Base-by-base conservation (phyloP, 2,329 filamentous ascomycete genomes). In the Fusarium dimerum region DNA sequence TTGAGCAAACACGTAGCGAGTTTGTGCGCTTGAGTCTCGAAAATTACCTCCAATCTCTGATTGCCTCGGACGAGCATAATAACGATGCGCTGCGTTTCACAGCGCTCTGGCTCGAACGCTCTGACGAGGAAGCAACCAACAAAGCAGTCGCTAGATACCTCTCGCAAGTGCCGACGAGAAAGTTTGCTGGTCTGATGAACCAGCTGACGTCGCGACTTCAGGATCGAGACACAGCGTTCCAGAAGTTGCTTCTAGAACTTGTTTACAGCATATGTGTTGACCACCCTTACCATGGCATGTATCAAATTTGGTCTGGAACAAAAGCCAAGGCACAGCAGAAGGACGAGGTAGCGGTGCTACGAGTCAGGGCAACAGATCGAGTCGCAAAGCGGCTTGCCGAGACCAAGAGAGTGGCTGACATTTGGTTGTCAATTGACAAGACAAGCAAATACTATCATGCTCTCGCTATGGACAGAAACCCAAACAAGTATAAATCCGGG, bases 201-300 rank as follows among this genome's bases (percentile, higher is more conserved):
- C 94, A 99, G 70, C 81, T 99, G 32, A 93, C 92, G 6, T 99
- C 95, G n/a, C 86, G 94, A 8, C 76, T 99, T 6, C 85, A 96
- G 55, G 84, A 89, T 55, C 81, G 86, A 32, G 72, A 80, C 2
- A 81, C 79, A 1, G 78, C 80, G 15, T 99, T 99, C 66, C 94
- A 99, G 65, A 79, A 77, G 40, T 78, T 93, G 1, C 77, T 99
- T 2, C 83, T 85, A 47, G 77, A 79, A 2, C 76, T 99, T 16
- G 86, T 97, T 5, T 84, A 86, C 65, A 86, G 86, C 9, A 96
- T 99, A 50, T 97, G 93, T 66, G 79, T 83, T 11, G 92, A 99
- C 51, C 94, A 99, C 72, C 95, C 94, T 0, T 96, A 92, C 69
- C 95, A 99, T 68, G 92, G 92, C 45, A 93, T 97, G 86, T 96